phyloP scores from a whole-genome alignment of 768 basidiomycete genomes.

The Suillus hirtellus region DNA sequence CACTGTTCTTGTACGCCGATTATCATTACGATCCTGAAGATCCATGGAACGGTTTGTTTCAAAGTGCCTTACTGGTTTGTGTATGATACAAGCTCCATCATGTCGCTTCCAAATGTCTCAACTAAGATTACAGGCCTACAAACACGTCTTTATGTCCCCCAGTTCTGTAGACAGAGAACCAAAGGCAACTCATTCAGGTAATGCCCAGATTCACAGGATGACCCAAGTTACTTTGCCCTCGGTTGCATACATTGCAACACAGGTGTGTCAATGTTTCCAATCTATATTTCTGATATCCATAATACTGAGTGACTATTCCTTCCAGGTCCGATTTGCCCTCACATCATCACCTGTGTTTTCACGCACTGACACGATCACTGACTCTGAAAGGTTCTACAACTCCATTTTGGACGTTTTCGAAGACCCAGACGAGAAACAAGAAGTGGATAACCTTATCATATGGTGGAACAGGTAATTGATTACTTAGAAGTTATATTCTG shows the following conservation, averaged over 20 bases:
- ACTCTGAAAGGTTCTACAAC: slow-evolving; percentile 28
- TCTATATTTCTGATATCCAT: neutral
- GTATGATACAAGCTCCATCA: slow-evolving; percentile 11
- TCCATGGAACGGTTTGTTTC: slow-evolving; percentile 29
- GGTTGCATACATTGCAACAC: slow-evolving; percentile 24
- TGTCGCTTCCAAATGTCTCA: neutral
- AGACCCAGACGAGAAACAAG: slow-evolving; percentile 21
- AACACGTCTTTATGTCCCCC: slow-evolving; percentile 33
- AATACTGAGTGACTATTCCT: neutral
- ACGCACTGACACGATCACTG: slow-evolving; percentile 20
- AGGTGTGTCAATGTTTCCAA: slow-evolving; percentile 10
- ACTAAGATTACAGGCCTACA: slow-evolving; percentile 21
- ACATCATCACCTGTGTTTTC: slow-evolving; percentile 20
- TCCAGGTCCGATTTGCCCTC: slow-evolving; percentile 21
- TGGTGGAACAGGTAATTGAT: slow-evolving; percentile 23
- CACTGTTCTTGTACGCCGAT: slow-evolving; percentile 21
- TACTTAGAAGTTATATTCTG: neutral
- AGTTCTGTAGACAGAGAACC: slow-evolving; percentile 30
- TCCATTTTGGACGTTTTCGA: slow-evolving; percentile 22
- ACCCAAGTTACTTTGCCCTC: slow-evolving; percentile 17
- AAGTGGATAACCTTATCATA: slow-evolving; percentile 18
- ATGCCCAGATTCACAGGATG: slow-evolving; percentile 22
- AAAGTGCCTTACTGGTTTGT: slow-evolving; percentile 22
- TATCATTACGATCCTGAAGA: slow-evolving; percentile 23
- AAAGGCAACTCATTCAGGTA: slow-evolving; percentile 28